Evolutionary conservation across 139 green algal genomes (phyloP).

Genomic region (Desmodesmus armatus): DNA sequence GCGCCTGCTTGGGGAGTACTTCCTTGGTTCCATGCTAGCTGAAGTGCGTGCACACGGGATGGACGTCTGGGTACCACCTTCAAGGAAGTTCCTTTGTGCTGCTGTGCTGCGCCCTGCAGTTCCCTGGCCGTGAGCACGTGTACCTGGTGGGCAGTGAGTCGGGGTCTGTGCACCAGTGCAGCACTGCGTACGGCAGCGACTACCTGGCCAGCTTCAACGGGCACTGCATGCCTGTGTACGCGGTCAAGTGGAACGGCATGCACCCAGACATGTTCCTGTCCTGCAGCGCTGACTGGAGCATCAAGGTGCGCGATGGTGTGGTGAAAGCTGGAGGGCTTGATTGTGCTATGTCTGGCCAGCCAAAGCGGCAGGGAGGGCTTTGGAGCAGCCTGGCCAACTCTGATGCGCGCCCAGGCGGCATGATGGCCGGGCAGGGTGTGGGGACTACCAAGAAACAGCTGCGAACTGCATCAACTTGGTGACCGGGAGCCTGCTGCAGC

Average conservation of each 20-base stretch:
- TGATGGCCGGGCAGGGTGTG: no score
- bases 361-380: no score
- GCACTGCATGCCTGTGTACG: constrained; percentile 85
- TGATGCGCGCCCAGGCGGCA: no score
- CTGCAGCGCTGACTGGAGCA: constrained; percentile 90
- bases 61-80: not conserved
- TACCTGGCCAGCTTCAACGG: constrained; percentile 86
- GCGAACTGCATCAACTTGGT: no score
- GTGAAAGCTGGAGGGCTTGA: no score
- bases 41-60: not conserved
- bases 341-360: no score
- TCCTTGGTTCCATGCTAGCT: no score
- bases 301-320: constrained; percentile 89
- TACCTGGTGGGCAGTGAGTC: constrained; percentile 94
- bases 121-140: constrained; percentile 61
- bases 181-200: constrained; percentile 85
- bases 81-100: not conserved
- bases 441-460: no score
- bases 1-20: no score
- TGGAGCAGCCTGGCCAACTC: no score
- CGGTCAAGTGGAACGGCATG: constrained; percentile 87
- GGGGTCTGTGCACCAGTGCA: constrained; percentile 90
- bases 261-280: constrained; percentile 89
- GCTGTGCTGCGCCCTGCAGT: constrained; percentile 27
- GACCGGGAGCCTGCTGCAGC: no score